phyloP scores from a whole-genome alignment of 1,284 basidiomycete species.

The Ustilago cynodontis region DNA sequence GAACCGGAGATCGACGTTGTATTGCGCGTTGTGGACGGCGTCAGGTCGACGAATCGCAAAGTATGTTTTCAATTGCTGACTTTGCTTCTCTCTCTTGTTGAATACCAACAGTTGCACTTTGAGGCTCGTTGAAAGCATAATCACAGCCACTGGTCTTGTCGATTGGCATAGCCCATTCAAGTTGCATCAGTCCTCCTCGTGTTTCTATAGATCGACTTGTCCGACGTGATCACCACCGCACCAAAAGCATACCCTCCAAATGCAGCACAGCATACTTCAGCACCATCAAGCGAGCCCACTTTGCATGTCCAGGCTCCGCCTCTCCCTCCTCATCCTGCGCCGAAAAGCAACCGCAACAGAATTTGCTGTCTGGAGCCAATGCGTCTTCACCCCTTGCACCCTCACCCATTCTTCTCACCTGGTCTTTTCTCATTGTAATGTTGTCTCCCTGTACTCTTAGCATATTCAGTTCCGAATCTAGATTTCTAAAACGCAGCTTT shows the following conservation, averaged over 20 bases:
- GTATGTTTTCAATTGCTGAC: background rate
- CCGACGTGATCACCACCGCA: background rate
- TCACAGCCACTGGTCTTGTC: background rate
- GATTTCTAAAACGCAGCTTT: background rate
- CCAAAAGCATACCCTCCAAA: background rate
- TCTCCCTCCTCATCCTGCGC: too few species aligned
- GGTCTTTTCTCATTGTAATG: conserved; percentile 23
- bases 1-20: too few species aligned
- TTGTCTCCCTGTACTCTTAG: conserved; percentile 42
- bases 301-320: too few species aligned
- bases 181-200: background rate
- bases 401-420: background rate
- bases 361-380: too few species aligned
- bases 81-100: background rate
- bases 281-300: too few species aligned
- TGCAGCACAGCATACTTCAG: background rate
- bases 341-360: too few species aligned
- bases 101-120: conserved; percentile 42
- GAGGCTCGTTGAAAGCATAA: conserved; percentile 37
- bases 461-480: conserved; percentile 17
- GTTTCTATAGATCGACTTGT: too few species aligned
- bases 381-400: background rate
- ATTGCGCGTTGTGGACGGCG: background rate
- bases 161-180: background rate
- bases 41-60: background rate